These are phyloP conservation scores for Fagopyrum esculentum DNA, from an alignment of 148 eudicot species.

Conservation along the genomic window DNA sequence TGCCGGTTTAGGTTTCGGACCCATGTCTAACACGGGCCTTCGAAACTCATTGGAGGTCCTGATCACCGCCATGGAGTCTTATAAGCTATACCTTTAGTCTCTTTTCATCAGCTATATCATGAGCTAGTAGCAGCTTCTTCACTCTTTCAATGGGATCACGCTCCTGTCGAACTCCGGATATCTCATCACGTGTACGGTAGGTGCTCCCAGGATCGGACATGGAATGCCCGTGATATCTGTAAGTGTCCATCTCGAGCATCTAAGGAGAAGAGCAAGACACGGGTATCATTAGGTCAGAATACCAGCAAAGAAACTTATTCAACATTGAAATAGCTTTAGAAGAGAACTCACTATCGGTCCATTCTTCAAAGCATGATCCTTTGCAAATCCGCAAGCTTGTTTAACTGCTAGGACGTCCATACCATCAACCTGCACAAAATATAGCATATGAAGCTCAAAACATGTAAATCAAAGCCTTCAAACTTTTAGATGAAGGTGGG, in stretches of 20 bases:
- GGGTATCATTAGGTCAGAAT: background rate
- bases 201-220: conserved; percentile 99
- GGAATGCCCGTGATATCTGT: conserved; percentile 96
- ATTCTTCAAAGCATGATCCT: conserved; percentile 86
- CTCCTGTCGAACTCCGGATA: conserved; percentile 79
- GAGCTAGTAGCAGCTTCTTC: conserved; percentile 61
- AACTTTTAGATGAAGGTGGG: background rate
- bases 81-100: conserved; percentile 59
- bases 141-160: conserved; percentile 96
- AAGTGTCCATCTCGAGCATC: conserved; percentile 99
- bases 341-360: conserved; percentile 77
- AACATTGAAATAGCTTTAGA: background rate
- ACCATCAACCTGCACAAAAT: conserved; percentile 69
- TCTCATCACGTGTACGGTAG: conserved; percentile 93
- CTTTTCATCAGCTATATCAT: conserved; percentile 75
- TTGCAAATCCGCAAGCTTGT: conserved; percentile 88
- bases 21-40: too few relatives aligned
- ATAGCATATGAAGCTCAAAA: too few relatives aligned
- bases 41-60: background rate
- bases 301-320: background rate
- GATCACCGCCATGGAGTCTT: too few relatives aligned
- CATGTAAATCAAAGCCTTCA: background rate
- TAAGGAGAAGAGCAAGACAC: conserved; percentile 15
- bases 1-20: too few relatives aligned
- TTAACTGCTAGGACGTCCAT: conserved; percentile 97